A percentile compares a stretch with the other conserved stretches of the same genome.
These are phyloP conservation scores for Sclerotinia minor DNA, from an alignment of 2,329 filamentous ascomycete species.

Conservation along the genomic window DNA sequence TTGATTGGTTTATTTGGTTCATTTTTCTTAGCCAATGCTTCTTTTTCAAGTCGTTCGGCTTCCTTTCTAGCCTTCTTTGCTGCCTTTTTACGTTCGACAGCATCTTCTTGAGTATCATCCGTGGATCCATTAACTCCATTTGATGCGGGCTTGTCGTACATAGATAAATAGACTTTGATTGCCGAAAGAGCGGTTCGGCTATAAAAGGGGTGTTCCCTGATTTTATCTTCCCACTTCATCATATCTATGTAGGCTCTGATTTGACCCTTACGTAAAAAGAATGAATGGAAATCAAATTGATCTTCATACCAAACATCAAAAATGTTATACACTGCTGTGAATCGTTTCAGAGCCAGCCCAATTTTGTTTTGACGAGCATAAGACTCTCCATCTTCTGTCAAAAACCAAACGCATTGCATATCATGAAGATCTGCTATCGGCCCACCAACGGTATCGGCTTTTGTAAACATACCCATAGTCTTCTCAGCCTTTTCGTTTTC, in stretches of 20 bases:
- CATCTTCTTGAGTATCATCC: slow-evolving; percentile 53
- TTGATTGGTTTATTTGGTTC: slow-evolving; percentile 75
- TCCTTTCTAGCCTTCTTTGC: slow-evolving; percentile 89
- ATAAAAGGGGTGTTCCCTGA: slow-evolving; percentile 93
- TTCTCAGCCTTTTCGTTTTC: slow-evolving; percentile 82
- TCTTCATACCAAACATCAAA: slow-evolving; percentile 98
- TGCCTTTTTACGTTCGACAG: slow-evolving; percentile 78
- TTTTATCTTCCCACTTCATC: slow-evolving; percentile 90
- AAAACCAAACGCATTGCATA: slow-evolving; percentile 98
- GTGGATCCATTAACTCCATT: slow-evolving; percentile 61
- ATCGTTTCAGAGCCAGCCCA: slow-evolving; percentile 86
- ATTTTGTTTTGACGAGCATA: slow-evolving; percentile 79
- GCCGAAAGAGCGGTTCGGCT: slow-evolving; percentile 79
- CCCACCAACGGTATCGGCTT: slow-evolving; percentile 84
- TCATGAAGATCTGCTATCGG: slow-evolving; percentile 89
- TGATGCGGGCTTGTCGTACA: slow-evolving; percentile 72
- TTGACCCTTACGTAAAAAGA: slow-evolving; percentile 95
- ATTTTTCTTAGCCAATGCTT: slow-evolving; percentile 77
- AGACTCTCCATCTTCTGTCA: slow-evolving; percentile 92
- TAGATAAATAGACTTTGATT: slow-evolving; percentile 73
- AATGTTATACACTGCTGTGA: slow-evolving; percentile 84
- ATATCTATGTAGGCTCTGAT: slow-evolving; percentile 94
- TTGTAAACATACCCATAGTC: slow-evolving; percentile 91
- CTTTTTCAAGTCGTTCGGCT: slow-evolving; percentile 69
- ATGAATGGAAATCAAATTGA: slow-evolving; percentile 98